These are phyloP conservation scores for Fragosphaeria purpurea DNA, from an alignment of 2,329 filamentous ascomycete genomes.

Conservation along the genomic window DNA sequence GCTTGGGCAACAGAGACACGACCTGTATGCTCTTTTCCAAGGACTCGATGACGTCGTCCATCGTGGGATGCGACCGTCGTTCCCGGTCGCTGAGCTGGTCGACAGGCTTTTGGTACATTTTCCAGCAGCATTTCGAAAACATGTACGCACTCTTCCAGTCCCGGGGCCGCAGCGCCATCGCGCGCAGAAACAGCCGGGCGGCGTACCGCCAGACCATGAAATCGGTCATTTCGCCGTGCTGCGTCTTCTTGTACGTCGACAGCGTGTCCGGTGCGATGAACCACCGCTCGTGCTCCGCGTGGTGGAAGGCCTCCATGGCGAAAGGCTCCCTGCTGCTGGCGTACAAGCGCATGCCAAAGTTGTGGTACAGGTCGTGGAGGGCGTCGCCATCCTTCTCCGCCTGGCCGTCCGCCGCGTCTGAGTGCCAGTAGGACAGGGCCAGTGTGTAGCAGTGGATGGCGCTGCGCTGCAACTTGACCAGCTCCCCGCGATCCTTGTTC, in stretches of 20 bases:
- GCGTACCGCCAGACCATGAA: conserved; percentile 55
- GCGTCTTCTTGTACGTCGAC: conserved; percentile 40
- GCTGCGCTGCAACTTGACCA: conserved; percentile 65
- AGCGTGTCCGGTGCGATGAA: conserved; percentile 41
- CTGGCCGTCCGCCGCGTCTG: conserved; percentile 17
- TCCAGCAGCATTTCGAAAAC: conserved; percentile 54
- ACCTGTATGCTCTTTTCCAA: conserved; percentile 43
- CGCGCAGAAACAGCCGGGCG: conserved; percentile 44
- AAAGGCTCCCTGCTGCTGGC: conserved; percentile 53
- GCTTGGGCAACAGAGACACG: conserved; percentile 42
- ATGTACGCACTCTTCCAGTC: conserved; percentile 54
- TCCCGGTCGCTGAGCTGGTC: conserved; percentile 36
- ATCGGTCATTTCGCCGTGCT: conserved; percentile 47
- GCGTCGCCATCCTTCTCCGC: conserved; percentile 40
- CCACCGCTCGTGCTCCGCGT: conserved; percentile 46
- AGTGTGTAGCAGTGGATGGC: conserved; percentile 72
- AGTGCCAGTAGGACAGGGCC: conserved; percentile 46
- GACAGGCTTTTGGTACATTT: conserved; percentile 45
- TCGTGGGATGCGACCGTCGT: conserved; percentile 24
- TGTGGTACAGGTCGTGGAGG: conserved; percentile 48
- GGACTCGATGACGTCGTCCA: conserved; percentile 34
- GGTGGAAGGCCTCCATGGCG: conserved; percentile 51
- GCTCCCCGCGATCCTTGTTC: conserved; percentile 68
- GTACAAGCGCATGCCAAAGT: conserved; percentile 52
- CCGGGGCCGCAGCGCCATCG: conserved; percentile 41